Evolutionary conservation across 2,329 filamentous ascomycete genomes (phyloP).

Genomic region (Fusarium transvaalense): DNA sequence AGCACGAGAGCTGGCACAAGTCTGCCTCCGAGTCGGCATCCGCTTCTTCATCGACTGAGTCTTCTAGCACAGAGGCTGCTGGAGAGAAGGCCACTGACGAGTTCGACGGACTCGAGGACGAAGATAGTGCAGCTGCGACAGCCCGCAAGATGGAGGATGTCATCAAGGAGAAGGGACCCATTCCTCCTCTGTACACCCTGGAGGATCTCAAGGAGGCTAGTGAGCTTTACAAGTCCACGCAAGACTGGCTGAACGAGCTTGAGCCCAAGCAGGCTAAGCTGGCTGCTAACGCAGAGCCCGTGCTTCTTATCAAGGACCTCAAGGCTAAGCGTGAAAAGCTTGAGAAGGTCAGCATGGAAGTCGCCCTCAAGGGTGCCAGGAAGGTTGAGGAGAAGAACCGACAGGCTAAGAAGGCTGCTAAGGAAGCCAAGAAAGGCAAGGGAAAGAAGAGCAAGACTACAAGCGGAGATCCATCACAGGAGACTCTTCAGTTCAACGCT

Average conservation of each 20-base stretch:
- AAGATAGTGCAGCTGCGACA: constrained; percentile 59
- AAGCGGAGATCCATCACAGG: constrained; percentile 52
- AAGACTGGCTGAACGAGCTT: constrained; percentile 81
- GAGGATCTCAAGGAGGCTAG: constrained; percentile 78
- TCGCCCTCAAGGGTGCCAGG: constrained; percentile 76
- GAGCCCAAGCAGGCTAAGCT: constrained; percentile 78
- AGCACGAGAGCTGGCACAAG: constrained; percentile 73
- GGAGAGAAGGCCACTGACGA: constrained; percentile 65
- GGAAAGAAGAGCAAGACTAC: constrained; percentile 57
- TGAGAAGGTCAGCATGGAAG: constrained; percentile 75
- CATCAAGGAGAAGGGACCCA: constrained; percentile 62
- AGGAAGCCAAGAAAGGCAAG: constrained; percentile 56
- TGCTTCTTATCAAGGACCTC: constrained; percentile 79
- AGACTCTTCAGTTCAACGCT: constrained; percentile 58
- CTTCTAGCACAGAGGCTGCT: constrained; percentile 59
- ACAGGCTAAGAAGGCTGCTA: constrained; percentile 61
- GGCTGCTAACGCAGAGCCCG: constrained; percentile 77
- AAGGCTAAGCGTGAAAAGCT: constrained; percentile 76
- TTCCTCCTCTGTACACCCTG: constrained; percentile 76
- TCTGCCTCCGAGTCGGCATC: constrained; percentile 66
- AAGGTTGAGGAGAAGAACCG: constrained; percentile 64
- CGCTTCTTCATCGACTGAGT: constrained; percentile 55
- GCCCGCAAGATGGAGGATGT: constrained; percentile 60
- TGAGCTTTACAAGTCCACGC: constrained; percentile 70
- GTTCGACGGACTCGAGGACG: constrained; percentile 84